Percentiles rank a stretch among this genome's conserved stretches.
These are phyloP conservation scores for Colletotrichum sp. DNA, from an alignment of 2,329 filamentous ascomycete species.

Conservation along the genomic window DNA sequence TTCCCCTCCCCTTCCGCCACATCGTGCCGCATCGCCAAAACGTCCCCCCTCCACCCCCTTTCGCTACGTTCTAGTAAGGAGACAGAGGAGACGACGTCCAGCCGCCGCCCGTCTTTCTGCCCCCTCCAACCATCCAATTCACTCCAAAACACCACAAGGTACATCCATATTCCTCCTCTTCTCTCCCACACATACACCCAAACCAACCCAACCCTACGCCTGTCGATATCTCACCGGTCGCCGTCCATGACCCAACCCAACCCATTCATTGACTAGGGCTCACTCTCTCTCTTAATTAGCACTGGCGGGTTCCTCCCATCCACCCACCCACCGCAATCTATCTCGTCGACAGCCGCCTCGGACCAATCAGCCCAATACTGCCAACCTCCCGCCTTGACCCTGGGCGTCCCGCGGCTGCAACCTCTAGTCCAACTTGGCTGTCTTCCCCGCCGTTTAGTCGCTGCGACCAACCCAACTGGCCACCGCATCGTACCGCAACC, in stretches of 20 bases:
- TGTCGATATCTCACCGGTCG: not conserved
- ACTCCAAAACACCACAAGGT: not conserved
- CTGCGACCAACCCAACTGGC: not conserved
- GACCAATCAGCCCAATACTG: slow-evolving; percentile 6
- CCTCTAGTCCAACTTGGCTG: slow-evolving; percentile 1
- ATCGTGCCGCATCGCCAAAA: not conserved
- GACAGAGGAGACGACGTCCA: not conserved
- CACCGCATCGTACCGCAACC: not conserved
- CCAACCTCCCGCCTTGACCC: slow-evolving; percentile 19
- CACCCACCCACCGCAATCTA: slow-evolving; percentile 20
- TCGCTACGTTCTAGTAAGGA: not conserved
- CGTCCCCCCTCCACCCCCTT: not conserved
- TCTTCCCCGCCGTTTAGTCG: slow-evolving; percentile 9
- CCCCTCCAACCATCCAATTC: not conserved
- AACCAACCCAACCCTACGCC: not conserved
- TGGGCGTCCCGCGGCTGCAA: slow-evolving; percentile 12
- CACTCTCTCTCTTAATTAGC: slow-evolving; percentile 4
- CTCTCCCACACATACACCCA: not conserved
- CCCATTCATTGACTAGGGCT: not conserved
- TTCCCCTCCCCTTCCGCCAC: not conserved
- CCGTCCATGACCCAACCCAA: not conserved
- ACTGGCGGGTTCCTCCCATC: slow-evolving; percentile 8
- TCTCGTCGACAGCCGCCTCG: slow-evolving; percentile 7
- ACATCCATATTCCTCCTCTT: not conserved
- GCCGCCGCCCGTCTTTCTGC: not conserved